These are phyloP conservation scores for Plenodomus tracheiphilus DNA, from an alignment of 2,329 filamentous ascomycete species.

Conservation along the genomic window DNA sequence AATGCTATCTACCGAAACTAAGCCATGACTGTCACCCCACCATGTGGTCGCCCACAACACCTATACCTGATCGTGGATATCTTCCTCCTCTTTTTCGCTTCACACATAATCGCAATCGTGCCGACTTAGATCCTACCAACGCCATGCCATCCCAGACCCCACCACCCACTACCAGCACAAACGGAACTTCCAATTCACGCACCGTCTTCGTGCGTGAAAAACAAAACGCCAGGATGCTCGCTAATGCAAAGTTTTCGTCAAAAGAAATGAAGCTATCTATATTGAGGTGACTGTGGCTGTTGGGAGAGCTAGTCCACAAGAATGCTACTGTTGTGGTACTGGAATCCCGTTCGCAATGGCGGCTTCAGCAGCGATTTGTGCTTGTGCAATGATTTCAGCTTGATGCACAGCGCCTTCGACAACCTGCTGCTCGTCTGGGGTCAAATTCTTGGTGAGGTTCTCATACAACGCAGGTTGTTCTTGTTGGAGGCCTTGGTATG, in stretches of 20 bases:
- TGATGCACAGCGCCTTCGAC: slow-evolving; percentile 77
- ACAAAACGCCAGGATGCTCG: slow-evolving; percentile 40
- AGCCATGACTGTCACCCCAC: slow-evolving; percentile 1
- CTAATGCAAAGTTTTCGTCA: slow-evolving; percentile 30
- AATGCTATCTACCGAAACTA: slow-evolving; percentile 24
- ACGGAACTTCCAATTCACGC: slow-evolving; percentile 14
- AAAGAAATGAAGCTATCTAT: slow-evolving; percentile 26
- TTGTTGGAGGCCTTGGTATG: slow-evolving; percentile 75
- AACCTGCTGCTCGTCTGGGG: slow-evolving; percentile 77
- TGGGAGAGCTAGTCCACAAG: neutral
- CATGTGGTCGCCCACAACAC: slow-evolving; percentile 18
- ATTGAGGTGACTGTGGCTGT: neutral
- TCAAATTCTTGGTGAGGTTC: slow-evolving; percentile 76
- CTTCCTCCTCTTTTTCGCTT: slow-evolving; percentile 14
- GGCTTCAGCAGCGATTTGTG: slow-evolving; percentile 26
- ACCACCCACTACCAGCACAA: slow-evolving; percentile 12
- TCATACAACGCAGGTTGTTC: slow-evolving; percentile 89
- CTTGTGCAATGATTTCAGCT: slow-evolving; percentile 59
- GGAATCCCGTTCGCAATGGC: slow-evolving; percentile 28
- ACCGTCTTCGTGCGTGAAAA: slow-evolving; percentile 13
- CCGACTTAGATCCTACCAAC: slow-evolving; percentile 15
- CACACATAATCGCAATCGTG: slow-evolving; percentile 7
- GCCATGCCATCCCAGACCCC: slow-evolving; percentile 6
- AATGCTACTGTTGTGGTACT: slow-evolving; percentile 17
- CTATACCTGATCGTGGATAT: slow-evolving; percentile 21